These are phyloP conservation scores for Huntiella savannae DNA, from an alignment of 2,329 filamentous ascomycete genomes.

Conservation along the genomic window DNA sequence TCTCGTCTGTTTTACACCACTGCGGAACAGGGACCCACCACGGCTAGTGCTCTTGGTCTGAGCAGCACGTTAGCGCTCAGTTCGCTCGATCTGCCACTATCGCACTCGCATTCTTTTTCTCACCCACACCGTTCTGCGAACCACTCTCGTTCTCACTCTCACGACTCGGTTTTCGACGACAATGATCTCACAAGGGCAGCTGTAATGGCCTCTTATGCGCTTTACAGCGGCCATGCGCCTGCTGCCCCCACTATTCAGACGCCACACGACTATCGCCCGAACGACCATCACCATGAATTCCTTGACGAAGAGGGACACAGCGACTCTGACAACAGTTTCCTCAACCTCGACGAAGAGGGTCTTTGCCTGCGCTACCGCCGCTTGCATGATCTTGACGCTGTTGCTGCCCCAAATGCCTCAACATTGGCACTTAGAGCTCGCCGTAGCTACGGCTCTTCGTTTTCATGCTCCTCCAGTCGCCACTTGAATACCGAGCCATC, in stretches of 20 bases:
- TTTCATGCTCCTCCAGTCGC: background rate
- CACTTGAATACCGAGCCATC: background rate
- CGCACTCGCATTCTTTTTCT: slow-evolving; percentile 7
- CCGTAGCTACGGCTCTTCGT: background rate
- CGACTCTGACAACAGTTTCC: background rate
- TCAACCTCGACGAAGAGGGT: background rate
- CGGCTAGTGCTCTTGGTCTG: background rate
- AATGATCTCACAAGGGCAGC: slow-evolving; percentile 10
- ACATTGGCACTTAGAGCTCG: background rate
- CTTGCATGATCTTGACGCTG: background rate
- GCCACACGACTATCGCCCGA: slow-evolving; percentile 2
- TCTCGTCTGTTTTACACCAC: slow-evolving; percentile 11
- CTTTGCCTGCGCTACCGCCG: background rate
- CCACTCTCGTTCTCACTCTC: slow-evolving; percentile 10
- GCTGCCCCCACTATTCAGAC: slow-evolving; percentile 1
- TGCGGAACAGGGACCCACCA: slow-evolving; percentile 7
- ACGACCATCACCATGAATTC: slow-evolving; percentile 3
- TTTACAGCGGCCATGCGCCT: slow-evolving; percentile 9
- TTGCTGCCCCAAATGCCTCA: slow-evolving; percentile 1
- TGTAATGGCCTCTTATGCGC: slow-evolving; percentile 12
- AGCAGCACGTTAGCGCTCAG: slow-evolving; percentile 4
- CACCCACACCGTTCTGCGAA: slow-evolving; percentile 4
- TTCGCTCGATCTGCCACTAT: slow-evolving; percentile 9
- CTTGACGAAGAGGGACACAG: background rate
- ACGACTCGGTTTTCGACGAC: slow-evolving; percentile 10